A percentile compares a stretch with the other conserved stretches of the same genome.
These are phyloP conservation scores for Plicaturopsis crispa DNA, from an alignment of 768 basidiomycete species.

Conservation along the genomic window DNA sequence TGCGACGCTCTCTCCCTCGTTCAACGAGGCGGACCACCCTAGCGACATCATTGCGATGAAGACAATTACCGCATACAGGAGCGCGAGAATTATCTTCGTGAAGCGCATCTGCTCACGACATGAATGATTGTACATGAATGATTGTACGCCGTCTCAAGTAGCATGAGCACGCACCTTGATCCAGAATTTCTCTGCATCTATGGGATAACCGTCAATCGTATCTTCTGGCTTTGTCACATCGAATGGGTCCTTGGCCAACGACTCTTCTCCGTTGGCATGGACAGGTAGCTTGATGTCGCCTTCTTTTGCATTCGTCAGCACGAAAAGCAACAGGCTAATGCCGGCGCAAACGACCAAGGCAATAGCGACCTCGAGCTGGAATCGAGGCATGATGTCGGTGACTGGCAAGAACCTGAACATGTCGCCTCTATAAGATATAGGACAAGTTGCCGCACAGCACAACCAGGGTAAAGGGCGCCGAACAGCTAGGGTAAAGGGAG, in stretches of 20 bases:
- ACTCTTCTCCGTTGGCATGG: constrained; percentile 18
- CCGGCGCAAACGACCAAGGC: constrained; percentile 34
- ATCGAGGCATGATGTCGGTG: constrained; percentile 58
- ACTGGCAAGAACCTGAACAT: too few relatives aligned
- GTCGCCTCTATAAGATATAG: too few relatives aligned
- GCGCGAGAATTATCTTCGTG: constrained; percentile 45
- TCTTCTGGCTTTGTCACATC: constrained; percentile 72
- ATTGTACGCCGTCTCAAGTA: too few relatives aligned
- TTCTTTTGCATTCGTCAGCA: constrained; percentile 30
- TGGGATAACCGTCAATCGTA: constrained; percentile 55
- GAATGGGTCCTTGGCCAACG: constrained; percentile 44
- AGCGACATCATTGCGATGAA: constrained; percentile 45
- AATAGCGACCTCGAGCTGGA: constrained; percentile 49
- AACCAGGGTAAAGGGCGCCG: too few relatives aligned
- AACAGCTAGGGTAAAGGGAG: too few relatives aligned
- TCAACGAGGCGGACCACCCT: constrained; percentile 40
- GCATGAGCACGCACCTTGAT: constrained; percentile 28
- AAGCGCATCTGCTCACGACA: constrained; percentile 40
- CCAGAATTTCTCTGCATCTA: constrained; percentile 58
- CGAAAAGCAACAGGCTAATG: constrained; percentile 36
- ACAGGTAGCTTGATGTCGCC: constrained; percentile 47
- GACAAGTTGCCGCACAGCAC: too few relatives aligned
- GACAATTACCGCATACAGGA: constrained; percentile 38
- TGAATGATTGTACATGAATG: too few relatives aligned
- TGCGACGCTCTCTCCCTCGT: constrained; percentile 22